Conservation (phyloP, 176 grass and related monocot genomes). For the Urochloa ruziziensis region DNA sequence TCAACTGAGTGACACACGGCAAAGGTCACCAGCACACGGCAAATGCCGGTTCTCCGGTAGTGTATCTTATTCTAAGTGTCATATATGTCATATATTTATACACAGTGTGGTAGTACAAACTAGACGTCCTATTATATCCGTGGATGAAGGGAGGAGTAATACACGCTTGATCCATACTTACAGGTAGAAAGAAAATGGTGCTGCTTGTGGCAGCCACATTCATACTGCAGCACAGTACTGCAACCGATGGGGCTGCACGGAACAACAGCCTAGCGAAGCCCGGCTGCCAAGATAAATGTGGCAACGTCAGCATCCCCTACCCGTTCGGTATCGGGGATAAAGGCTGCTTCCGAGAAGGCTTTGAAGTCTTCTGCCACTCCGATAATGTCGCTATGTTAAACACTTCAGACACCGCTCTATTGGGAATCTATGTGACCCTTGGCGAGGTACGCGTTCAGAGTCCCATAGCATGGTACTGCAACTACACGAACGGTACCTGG, state of each 20-base stretch:
- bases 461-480: background rate
- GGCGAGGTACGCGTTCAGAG: background rate
- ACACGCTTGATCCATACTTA: background rate
- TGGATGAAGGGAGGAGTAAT: no score
- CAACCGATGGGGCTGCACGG: background rate
- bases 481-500: no score
- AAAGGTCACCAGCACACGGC: no score
- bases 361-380: background rate
- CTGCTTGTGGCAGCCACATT: background rate
- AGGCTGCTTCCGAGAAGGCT: background rate
- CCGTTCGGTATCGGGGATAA: slow-evolving; percentile 42
- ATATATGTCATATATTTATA: no score
- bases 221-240: background rate
- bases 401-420: background rate
- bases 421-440: background rate
- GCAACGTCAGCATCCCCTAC: slow-evolving; percentile 47
- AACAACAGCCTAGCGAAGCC: background rate
- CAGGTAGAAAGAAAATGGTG: background rate
- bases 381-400: background rate
- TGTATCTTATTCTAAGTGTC: no score
- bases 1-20: no score
- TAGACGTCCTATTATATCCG: no score
- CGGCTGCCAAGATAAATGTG: slow-evolving; percentile 42
- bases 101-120: no score
- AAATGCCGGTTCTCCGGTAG: no score